phyloP scores from a whole-genome alignment of 257 asterid species.

The Plectranthus barbatus region DNA sequence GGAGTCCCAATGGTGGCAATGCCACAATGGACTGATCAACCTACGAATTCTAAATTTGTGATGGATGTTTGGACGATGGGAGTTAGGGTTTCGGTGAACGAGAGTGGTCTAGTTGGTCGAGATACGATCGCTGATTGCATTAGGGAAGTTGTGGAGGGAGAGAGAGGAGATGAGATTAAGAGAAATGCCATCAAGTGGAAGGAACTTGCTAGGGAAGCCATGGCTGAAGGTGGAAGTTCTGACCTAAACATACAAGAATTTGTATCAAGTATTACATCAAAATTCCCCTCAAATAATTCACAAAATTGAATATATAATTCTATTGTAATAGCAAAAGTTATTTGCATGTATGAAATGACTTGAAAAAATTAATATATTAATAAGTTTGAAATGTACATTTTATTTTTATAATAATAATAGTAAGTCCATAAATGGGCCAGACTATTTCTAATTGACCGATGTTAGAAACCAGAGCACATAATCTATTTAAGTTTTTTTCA shows the following conservation, averaged over 20 bases:
- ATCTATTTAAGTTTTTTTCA: too few species aligned
- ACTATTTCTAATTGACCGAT: too few species aligned
- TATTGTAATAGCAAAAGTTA: too few species aligned
- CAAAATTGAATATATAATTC: too few species aligned
- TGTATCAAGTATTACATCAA: neutral
- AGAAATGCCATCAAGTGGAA: slow-evolving; percentile 16
- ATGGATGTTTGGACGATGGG: slow-evolving; percentile 24
- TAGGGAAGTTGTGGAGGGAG: slow-evolving; percentile 11
- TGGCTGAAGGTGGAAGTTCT: slow-evolving; percentile 18
- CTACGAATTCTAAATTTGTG: slow-evolving; percentile 17
- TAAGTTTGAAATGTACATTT: too few species aligned
- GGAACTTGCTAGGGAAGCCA: slow-evolving; percentile 5
- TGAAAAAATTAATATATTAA: too few species aligned
- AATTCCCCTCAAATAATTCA: too few species aligned
- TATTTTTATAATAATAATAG: too few species aligned
- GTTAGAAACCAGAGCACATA: too few species aligned
- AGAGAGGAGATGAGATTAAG: neutral
- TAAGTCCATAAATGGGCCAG: too few species aligned
- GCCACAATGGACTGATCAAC: slow-evolving; percentile 21
- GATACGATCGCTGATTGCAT: slow-evolving; percentile 2
- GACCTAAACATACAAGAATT: slow-evolving; percentile 18
- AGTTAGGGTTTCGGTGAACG: neutral
- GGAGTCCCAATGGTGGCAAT: slow-evolving; percentile 25
- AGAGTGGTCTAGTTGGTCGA: neutral
- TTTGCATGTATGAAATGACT: too few species aligned